Evolutionary conservation across 192 early-diverging fungal genomes (phyloP).

Genomic region (Coemansia sp.): DNA sequence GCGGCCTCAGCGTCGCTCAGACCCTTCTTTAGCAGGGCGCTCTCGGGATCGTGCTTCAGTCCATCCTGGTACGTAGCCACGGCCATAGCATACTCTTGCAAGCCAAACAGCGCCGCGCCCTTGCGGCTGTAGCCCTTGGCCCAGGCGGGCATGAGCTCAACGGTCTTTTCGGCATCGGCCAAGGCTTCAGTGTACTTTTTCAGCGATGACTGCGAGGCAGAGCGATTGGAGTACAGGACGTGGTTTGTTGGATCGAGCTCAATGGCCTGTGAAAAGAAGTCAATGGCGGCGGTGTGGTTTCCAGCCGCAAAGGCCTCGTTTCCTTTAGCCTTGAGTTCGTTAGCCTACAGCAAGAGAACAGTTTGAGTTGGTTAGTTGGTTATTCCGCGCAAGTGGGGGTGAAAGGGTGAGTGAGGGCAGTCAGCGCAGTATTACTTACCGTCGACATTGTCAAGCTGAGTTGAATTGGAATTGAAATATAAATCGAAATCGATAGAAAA

Average conservation of each 20-base stretch:
- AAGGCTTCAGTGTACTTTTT: constrained; percentile 80
- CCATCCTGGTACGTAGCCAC: constrained; percentile 77
- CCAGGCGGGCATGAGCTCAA: constrained; percentile 82
- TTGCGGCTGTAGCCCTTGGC: constrained; percentile 91
- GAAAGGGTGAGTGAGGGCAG: not conserved
- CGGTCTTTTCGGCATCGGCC: constrained; percentile 83
- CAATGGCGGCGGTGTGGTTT: constrained; percentile 75
- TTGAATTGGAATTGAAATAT: not conserved
- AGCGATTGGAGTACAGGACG: constrained; percentile 93
- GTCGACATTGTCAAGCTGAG: constrained; percentile 3
- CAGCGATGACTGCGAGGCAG: constrained; percentile 77
- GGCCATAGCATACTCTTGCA: constrained; percentile 70
- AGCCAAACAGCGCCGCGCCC: constrained; percentile 83
- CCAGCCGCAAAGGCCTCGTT: constrained; percentile 86
- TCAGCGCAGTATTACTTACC: constrained; percentile 2
- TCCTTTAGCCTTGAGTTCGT: constrained; percentile 76
- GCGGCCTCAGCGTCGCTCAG: constrained; percentile 74
- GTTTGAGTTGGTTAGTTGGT: not conserved
- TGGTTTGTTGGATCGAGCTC: constrained; percentile 86
- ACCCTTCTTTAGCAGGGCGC: constrained; percentile 74
- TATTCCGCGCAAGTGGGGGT: not conserved
- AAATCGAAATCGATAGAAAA: not conserved
- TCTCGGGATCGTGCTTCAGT: constrained; percentile 79
- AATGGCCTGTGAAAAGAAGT: constrained; percentile 81
- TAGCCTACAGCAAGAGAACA: constrained; percentile 49